Evolutionary conservation across 352 stramenopile genomes (phyloP), one percentile per base, ranked within the genome.

Genomic region (Globisporangium iwayamae): DNA sequence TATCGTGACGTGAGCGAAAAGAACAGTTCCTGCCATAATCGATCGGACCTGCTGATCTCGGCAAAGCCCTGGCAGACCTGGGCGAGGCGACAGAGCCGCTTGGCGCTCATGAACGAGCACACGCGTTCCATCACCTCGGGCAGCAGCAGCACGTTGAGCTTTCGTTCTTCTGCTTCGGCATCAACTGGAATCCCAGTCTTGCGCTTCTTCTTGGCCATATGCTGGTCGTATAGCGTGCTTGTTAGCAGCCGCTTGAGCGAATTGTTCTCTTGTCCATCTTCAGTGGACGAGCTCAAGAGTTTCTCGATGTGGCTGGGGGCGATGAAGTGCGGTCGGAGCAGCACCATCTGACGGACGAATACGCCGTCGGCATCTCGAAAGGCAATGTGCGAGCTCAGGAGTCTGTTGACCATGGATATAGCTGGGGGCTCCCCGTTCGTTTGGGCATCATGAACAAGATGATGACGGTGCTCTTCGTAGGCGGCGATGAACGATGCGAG

Each of bases 51-150:
- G 39, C 73, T 77, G 18, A 90, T 56, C 9, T 71, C 48, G 1
- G 73, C 73, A 66, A 90, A 86, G 0, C 54, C 64, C 4, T 66
- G 70, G 55, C 78, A 87, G 13, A 91, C 80, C 4, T 85, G 65
- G 4, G 80, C 70, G 14, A 91, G 72, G 10, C 82, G 78, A 59
- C 73, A 81, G 18, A 91, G 78, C 3, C 82, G 75, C 71, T 90
- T 91, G 11, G 80, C 78, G 43, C 73, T 91, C 77, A 91, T 83
- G 52, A 79, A 89, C 1, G 82, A 87, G 32, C 73, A 89, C 34
- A 91, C 77, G 1, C 67, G 69, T 62, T 90, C 80, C 80, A 90
- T 89, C 7, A 89, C 69, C 45, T 91, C 80, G 0, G 80, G 78
- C 1, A 89, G 56, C 16, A 90, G 47, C 20, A 91, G 39, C 30